Base-by-base conservation (phyloP, 805 yeast genomes). In the Saitoella complicata region DNA sequence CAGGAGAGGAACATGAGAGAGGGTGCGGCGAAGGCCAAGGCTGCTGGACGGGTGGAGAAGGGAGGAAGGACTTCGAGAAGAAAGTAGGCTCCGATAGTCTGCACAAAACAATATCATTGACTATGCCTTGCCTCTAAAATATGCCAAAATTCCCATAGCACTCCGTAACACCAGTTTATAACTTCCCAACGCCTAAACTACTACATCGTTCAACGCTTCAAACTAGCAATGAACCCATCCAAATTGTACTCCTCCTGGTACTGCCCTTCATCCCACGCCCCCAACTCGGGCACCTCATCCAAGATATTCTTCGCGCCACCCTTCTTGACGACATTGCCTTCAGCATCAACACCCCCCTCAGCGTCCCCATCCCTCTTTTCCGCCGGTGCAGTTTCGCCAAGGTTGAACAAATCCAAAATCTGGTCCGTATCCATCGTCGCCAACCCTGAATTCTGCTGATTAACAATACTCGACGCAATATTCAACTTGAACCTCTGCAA, bases 381-480 rank as follows among this genome's bases (percentile, higher is more conserved):
- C 45, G 46, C 46, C 48, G 61, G 66, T 44, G 57, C 70, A 12
- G 58, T 61, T 38, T 76, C 83, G 44, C 80, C 81, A 5, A 80
- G 79, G 52, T 83, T 85, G 58, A 91, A 91, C 58, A 91, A 65
- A 57, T 91, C 97, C 37, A 91, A 66, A 48, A 91, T 69, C 61
- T 91, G 97, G 57, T 83, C 85, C 0, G 99, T 88, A 56, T 85
- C 96, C 98, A 91, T 91, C 0, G 96, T 83, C 2, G 84, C 75
- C 50, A 91, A 71, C 0, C 97, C 97, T n/a, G 94, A 75, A 60
- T 91, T 91, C 58, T 91, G 98, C 61, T 91, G 99, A 58, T 86
- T 87, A 44, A 91, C 93, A 53, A 91, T 82, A 0, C 97, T 83
- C 0, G 94, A 83, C 0, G 98, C 99, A 57, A 91, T 85, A 58